phyloP scores from a whole-genome alignment of 768 basidiomycete species.

The Macrolepiota fuliginosa region DNA sequence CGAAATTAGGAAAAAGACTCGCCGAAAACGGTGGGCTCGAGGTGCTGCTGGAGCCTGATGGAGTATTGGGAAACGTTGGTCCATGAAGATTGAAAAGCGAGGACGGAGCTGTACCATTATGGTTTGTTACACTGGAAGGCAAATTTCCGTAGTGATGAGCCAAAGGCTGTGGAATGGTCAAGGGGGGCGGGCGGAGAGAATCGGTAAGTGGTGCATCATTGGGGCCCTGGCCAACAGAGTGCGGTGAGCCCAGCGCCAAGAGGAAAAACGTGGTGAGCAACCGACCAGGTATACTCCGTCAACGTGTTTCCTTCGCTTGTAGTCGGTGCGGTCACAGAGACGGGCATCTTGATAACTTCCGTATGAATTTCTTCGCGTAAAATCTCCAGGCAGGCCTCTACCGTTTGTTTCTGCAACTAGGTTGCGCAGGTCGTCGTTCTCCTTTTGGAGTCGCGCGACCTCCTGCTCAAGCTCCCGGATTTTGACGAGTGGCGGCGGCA shows the following conservation, averaged over 20 bases:
- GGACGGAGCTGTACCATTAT: slow-evolving; percentile 38
- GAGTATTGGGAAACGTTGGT: slow-evolving; percentile 66
- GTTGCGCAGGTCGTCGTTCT: slow-evolving; percentile 74
- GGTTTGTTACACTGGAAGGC: slow-evolving; percentile 28
- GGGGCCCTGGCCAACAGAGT: slow-evolving; percentile 33
- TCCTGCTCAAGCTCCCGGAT: slow-evolving; percentile 85
- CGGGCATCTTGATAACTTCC: slow-evolving; percentile 49
- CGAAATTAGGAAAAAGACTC: slow-evolving; percentile 36
- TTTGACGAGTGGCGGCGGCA: slow-evolving; percentile 70
- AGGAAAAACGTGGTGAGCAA: neutral
- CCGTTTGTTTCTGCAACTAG: slow-evolving; percentile 46
- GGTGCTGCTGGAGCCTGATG: slow-evolving; percentile 69
- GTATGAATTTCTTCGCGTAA: slow-evolving; percentile 44
- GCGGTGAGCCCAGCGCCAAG: neutral
- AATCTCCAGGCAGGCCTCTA: slow-evolving; percentile 28
- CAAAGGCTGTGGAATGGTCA: slow-evolving; percentile 60
- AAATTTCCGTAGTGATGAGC: slow-evolving; percentile 48
- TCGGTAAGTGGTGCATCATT: slow-evolving; percentile 43
- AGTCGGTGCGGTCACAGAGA: slow-evolving; percentile 48
- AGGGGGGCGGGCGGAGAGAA: slow-evolving; percentile 44
- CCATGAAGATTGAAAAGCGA: slow-evolving; percentile 53
- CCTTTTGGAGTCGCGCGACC: slow-evolving; percentile 64
- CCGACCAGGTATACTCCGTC: slow-evolving; percentile 57
- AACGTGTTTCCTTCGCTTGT: slow-evolving; percentile 56
- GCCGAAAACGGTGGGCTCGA: slow-evolving; percentile 87